phyloP scores from a whole-genome alignment of 2,329 filamentous ascomycete species.

The Whalleya microplaca region DNA sequence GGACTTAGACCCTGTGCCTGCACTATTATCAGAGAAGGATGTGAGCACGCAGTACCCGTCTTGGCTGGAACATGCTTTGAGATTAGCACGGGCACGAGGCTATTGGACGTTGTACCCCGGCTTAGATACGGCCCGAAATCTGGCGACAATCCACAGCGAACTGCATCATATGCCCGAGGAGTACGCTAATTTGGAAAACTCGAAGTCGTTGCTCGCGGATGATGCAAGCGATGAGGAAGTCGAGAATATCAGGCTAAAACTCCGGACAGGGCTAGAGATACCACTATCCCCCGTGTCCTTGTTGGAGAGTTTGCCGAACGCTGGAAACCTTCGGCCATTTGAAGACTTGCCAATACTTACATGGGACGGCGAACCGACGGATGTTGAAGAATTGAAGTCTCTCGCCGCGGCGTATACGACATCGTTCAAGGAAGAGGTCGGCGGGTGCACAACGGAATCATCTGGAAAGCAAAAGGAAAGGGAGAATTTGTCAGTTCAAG shows the following conservation, averaged over 20 bases:
- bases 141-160: conserved; percentile 80
- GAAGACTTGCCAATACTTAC: conserved; percentile 61
- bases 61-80: conserved; percentile 66
- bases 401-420: conserved; percentile 56
- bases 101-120: conserved; percentile 83
- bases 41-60: conserved; percentile 37
- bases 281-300: conserved; percentile 52
- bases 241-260: conserved; percentile 31
- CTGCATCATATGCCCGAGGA: conserved; percentile 75
- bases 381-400: conserved; percentile 44
- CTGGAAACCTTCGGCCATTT: conserved; percentile 48
- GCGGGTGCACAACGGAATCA: conserved; percentile 58
- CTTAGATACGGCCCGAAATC: conserved; percentile 51
- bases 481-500: conserved; percentile 49
- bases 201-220: conserved; percentile 28
- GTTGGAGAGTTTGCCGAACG: conserved; percentile 51
- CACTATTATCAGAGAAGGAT: conserved; percentile 53
- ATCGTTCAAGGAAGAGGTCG: conserved; percentile 65
- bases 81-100: conserved; percentile 74
- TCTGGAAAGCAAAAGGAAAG: conserved; percentile 34
- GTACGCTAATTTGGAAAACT: conserved; percentile 40
- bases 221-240: conserved; percentile 34
- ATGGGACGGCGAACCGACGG: conserved; percentile 62
- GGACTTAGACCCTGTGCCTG: conserved; percentile 39
- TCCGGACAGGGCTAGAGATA: conserved; percentile 32